Percentiles rank a stretch among this genome's conserved stretches.
These are phyloP conservation scores for Zygosaccharomyces siamensis DNA, from an alignment of 805 yeast genomes.

Conservation along the genomic window DNA sequence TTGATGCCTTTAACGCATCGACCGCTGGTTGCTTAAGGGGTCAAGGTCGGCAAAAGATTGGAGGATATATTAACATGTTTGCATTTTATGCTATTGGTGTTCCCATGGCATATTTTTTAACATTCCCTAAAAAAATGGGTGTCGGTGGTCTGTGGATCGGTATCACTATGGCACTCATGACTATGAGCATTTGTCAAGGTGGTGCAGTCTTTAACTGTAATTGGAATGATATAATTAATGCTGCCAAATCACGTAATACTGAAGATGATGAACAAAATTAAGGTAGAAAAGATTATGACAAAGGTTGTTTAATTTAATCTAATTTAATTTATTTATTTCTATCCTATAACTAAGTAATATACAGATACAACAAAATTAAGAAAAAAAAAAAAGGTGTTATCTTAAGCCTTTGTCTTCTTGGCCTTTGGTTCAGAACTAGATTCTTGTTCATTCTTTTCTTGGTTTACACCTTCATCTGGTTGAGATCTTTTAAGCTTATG, in stretches of 20 bases:
- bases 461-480: conserved; percentile 11
- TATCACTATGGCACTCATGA: conserved; percentile 30
- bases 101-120: conserved; percentile 52
- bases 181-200: conserved; percentile 35
- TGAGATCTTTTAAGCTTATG: conserved; percentile 42
- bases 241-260: conserved; percentile 29
- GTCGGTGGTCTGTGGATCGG: conserved; percentile 65
- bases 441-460: conserved; percentile 16
- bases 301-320: neutral
- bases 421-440: conserved; percentile 19
- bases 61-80: conserved; percentile 36
- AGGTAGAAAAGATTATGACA: neutral
- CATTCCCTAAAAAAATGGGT: conserved; percentile 47
- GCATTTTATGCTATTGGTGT: conserved; percentile 50
- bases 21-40: conserved; percentile 76
- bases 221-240: conserved; percentile 28
- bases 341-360: conserved; percentile 1
- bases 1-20: conserved; percentile 64
- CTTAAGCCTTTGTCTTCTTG: conserved; percentile 16
- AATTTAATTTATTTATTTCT: neutral
- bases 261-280: conserved; percentile 14
- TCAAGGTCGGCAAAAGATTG: conserved; percentile 51
- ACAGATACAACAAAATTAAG: neutral
- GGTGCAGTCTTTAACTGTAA: conserved; percentile 34
- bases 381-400: neutral